Conservation (phyloP, 2,329 filamentous ascomycete species). For the Trichoderma sp. region DNA sequence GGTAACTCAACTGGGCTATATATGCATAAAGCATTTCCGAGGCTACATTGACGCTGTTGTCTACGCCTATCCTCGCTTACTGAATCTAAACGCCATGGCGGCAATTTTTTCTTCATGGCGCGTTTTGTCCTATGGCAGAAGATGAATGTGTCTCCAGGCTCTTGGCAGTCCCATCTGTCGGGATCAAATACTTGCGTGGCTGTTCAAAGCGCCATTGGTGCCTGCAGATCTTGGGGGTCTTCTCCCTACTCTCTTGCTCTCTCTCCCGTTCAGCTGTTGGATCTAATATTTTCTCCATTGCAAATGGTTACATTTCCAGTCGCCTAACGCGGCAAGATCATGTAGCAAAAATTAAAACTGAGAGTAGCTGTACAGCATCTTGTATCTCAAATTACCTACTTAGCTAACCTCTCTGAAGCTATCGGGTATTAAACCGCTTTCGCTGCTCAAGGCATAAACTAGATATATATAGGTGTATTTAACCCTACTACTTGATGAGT, state of each 20-base stretch:
- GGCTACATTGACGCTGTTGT: background rate
- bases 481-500: fast-evolving
- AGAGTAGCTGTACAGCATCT: background rate
- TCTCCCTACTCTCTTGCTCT: background rate
- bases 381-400: background rate
- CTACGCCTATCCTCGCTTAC: background rate
- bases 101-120: background rate
- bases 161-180: background rate
- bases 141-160: background rate
- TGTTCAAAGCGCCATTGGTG: background rate
- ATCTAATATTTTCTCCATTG: background rate
- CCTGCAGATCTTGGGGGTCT: background rate
- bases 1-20: background rate
- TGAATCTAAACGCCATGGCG: slow-evolving; percentile 2
- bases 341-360: background rate
- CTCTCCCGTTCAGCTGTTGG: too few relatives aligned
- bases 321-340: background rate
- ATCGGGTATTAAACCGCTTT: background rate
- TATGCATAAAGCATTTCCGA: background rate
- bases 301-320: background rate
- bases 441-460: background rate
- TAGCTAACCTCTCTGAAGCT: background rate
- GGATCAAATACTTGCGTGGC: background rate
- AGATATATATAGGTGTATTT: background rate
- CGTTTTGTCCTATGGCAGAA: background rate